phyloP scores from a whole-genome alignment of 805 yeast species.

The Ogataea trehaloabstinens region DNA sequence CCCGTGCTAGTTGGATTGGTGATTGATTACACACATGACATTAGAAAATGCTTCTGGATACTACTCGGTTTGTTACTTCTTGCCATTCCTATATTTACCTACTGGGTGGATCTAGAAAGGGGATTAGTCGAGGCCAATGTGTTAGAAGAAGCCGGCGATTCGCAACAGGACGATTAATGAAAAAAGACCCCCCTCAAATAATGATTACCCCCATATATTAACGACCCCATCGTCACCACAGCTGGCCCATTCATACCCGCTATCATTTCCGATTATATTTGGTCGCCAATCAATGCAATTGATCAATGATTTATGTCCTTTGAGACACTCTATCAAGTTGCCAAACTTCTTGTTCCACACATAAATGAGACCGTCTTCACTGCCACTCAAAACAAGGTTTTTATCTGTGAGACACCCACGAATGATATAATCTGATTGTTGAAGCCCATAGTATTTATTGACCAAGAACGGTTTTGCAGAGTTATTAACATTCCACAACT shows the following conservation, averaged over 20 bases:
- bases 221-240: conserved; percentile 81
- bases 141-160: conserved; percentile 24
- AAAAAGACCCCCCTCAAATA: too few relatives aligned
- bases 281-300: conserved; percentile 77
- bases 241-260: conserved; percentile 56
- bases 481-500: conserved; percentile 71
- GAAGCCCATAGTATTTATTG: conserved; percentile 68
- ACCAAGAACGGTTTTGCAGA: conserved; percentile 45
- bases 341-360: conserved; percentile 78
- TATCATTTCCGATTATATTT: conserved; percentile 16
- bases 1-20: conserved; percentile 71
- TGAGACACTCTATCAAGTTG: conserved; percentile 55
- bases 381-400: conserved; percentile 72
- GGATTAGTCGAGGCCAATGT: conserved; percentile 44
- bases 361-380: conserved; percentile 76
- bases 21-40: conserved; percentile 70
- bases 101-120: conserved; percentile 54
- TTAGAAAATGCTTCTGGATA: conserved; percentile 69
- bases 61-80: conserved; percentile 50
- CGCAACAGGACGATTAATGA: conserved; percentile 20
- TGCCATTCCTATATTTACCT: conserved; percentile 54
- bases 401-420: conserved; percentile 79
- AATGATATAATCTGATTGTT: conserved; percentile 66
- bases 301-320: conserved; percentile 65
- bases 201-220: conserved; percentile 55